These are phyloP conservation scores for Amoebophrya sp. DNA, from an alignment of 169 alveolate genomes.

Conservation along the genomic window DNA sequence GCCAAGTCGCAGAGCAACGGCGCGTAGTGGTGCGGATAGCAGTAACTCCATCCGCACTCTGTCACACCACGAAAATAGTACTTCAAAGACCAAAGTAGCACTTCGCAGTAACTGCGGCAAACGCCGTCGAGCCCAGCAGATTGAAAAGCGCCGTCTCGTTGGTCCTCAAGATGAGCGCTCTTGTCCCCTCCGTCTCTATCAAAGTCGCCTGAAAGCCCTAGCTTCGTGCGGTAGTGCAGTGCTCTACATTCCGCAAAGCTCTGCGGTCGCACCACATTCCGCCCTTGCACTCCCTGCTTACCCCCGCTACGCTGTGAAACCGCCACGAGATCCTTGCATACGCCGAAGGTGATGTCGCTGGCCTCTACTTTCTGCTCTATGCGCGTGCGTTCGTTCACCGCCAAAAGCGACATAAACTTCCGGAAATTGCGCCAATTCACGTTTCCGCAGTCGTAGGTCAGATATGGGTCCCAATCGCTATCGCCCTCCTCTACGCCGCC, in stretches of 20 bases:
- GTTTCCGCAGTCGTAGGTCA: not conserved
- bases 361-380: not conserved
- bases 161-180: not conserved
- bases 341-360: not conserved
- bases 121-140: not conserved
- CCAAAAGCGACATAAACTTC: not conserved
- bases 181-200: not conserved
- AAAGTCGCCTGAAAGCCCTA: not conserved
- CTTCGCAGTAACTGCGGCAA: not conserved
- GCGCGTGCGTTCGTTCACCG: not conserved
- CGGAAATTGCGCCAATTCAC: not conserved
- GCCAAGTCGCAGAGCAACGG: not conserved
- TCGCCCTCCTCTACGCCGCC: not conserved
- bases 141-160: not conserved
- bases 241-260: not conserved
- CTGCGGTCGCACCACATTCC: not conserved
- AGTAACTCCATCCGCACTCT: conserved; percentile 91
- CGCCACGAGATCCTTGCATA: not conserved
- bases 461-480: not conserved
- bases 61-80: conserved; percentile 50
- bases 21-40: conserved; percentile 62
- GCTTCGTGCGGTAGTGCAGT: not conserved
- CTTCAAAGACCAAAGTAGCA: not conserved
- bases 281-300: not conserved
- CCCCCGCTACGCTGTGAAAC: not conserved